These are phyloP conservation scores for Pseudocercospora cruenta DNA, from an alignment of 2,329 filamentous ascomycete species.

Conservation along the genomic window DNA sequence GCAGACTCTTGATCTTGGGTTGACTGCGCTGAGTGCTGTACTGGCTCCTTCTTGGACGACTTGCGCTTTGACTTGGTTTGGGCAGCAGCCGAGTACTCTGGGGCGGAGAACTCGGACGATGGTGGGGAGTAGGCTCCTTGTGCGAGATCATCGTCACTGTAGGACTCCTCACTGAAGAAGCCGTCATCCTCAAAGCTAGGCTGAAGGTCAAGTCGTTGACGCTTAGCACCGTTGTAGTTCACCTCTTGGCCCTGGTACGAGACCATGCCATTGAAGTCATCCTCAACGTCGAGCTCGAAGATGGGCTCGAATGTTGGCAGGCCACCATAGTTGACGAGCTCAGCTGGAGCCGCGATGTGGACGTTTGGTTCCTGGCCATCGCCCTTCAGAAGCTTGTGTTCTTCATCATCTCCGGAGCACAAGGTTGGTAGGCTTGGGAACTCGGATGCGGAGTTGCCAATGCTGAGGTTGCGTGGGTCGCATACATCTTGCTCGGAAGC, in stretches of 20 bases:
- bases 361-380: constrained; percentile 37
- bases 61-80: constrained; percentile 36
- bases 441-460: constrained; percentile 62
- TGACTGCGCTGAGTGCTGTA: constrained; percentile 53
- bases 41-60: constrained; percentile 43
- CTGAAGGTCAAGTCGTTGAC: constrained; percentile 71
- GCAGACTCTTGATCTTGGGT: constrained; percentile 41
- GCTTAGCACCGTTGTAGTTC: constrained; percentile 66
- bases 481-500: constrained; percentile 73
- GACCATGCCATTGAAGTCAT: constrained; percentile 79
- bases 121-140: constrained; percentile 64
- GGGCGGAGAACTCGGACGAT: constrained; percentile 52
- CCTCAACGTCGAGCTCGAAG: constrained; percentile 87
- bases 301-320: constrained; percentile 74
- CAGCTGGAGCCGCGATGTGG: constrained; percentile 44
- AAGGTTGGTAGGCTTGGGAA: constrained; percentile 68
- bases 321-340: constrained; percentile 58
- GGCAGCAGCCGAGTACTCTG: constrained; percentile 35
- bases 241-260: constrained; percentile 68
- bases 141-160: constrained; percentile 72
- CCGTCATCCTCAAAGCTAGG: constrained; percentile 72
- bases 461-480: constrained; percentile 86
- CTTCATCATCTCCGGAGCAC: constrained; percentile 61
- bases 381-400: constrained; percentile 51
- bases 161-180: constrained; percentile 75